Conservation (phyloP, 1,284 basidiomycete species). For the Microbotryomycetes sp. region DNA sequence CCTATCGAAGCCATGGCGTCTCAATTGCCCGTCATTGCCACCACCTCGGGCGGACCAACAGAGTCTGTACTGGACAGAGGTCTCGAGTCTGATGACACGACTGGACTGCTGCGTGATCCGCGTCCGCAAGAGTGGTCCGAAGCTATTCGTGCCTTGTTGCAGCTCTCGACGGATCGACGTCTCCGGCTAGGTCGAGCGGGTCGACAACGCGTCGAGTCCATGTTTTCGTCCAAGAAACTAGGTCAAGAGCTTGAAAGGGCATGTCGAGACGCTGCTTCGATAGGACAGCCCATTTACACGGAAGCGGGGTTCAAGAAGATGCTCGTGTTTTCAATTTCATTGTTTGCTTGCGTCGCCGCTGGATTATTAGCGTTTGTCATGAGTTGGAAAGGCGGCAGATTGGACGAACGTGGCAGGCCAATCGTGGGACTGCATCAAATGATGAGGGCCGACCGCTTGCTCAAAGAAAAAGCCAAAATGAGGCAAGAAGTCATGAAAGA, state of each 20-base stretch:
- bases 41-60: constrained; percentile 80
- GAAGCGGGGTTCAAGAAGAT: constrained; percentile 26
- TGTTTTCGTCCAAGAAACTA: constrained; percentile 60
- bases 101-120: constrained; percentile 58
- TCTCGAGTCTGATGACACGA: constrained; percentile 44
- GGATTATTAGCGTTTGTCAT: background rate
- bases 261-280: constrained; percentile 45
- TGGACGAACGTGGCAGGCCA: background rate
- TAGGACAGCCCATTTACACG: constrained; percentile 16
- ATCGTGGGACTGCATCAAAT: background rate
- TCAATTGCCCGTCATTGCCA: constrained; percentile 81
- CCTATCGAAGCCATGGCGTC: constrained; percentile 93
- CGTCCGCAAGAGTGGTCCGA: constrained; percentile 59
- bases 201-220: constrained; percentile 51
- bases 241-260: constrained; percentile 56
- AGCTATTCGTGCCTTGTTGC: constrained; percentile 56
- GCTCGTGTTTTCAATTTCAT: background rate
- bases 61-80: constrained; percentile 67
- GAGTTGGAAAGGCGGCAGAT: background rate
- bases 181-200: constrained; percentile 51
- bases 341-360: background rate
- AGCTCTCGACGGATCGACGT: constrained; percentile 48
- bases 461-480: background rate
- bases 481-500: background rate
- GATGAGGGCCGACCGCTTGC: background rate